These are phyloP conservation scores for Fusarium bactridioides DNA, from an alignment of 2,329 filamentous ascomycete species.

Conservation along the genomic window DNA sequence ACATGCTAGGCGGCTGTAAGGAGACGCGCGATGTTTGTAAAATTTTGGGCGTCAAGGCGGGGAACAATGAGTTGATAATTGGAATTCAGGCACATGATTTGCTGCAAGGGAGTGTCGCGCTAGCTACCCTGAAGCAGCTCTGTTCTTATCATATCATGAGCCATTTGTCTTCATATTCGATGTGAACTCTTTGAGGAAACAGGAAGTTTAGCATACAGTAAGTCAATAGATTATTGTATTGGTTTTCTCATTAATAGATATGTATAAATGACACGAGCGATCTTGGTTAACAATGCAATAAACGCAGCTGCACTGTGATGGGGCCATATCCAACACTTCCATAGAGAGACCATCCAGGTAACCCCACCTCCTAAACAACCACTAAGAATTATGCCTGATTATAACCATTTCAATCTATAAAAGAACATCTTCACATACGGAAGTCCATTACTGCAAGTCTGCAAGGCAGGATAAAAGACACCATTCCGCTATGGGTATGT, in stretches of 20 bases:
- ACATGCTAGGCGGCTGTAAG: not conserved
- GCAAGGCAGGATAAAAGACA: too few relatives aligned
- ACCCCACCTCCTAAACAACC: rapidly evolving
- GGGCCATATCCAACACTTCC: rapidly evolving
- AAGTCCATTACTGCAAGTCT: not conserved
- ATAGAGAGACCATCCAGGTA: too few relatives aligned
- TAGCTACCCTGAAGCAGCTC: not conserved
- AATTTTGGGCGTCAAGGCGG: not conserved
- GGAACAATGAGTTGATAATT: not conserved
- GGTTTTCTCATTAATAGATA: rapidly evolving
- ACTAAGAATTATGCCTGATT: rapidly evolving
- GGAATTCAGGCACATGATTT: not conserved
- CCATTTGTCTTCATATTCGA: not conserved
- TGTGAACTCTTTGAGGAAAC: not conserved
- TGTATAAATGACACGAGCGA: rapidly evolving
- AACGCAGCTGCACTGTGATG: rapidly evolving
- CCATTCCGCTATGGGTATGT: not conserved
- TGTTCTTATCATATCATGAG: not conserved
- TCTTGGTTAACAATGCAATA: rapidly evolving
- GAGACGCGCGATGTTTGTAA: not conserved
- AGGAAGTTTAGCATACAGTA: rapidly evolving
- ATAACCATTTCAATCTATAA: too few relatives aligned
- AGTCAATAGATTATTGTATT: rapidly evolving
- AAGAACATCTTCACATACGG: not conserved
- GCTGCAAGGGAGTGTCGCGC: not conserved